Percentiles rank a stretch among this genome's conserved stretches.
Conservation (phyloP, 345 rosid genomes). For the Tarenaya hassleriana region DNA sequence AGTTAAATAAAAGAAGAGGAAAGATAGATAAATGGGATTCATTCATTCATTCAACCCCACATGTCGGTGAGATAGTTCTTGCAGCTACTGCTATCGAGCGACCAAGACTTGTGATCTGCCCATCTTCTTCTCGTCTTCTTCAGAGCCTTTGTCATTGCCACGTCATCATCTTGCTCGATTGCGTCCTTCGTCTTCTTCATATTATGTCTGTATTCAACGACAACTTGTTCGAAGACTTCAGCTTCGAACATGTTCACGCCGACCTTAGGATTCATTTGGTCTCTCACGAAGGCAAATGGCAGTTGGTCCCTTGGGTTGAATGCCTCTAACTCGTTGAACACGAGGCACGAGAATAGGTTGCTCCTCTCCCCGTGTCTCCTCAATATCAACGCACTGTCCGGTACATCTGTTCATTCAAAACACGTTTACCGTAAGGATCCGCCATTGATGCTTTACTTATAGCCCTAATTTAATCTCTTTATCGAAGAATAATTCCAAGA, state of each 20-base stretch:
- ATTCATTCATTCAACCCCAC: conserved; percentile 54
- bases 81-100: conserved; percentile 43
- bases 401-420: too few species aligned
- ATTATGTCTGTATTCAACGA: conserved; percentile 47
- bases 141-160: too few species aligned
- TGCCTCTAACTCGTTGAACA: conserved; percentile 60
- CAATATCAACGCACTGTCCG: conserved; percentile 52
- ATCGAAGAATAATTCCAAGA: background rate
- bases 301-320: conserved; percentile 62
- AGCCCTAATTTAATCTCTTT: too few species aligned
- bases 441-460: background rate
- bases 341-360: conserved; percentile 56
- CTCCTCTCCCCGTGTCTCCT: conserved; percentile 42
- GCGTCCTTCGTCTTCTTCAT: conserved; percentile 18
- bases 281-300: conserved; percentile 53
- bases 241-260: conserved; percentile 53
- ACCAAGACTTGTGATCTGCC: conserved; percentile 25
- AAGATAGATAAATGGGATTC: conserved; percentile 19
- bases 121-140: conserved; percentile 12
- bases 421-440: too few species aligned
- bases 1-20: background rate
- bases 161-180: too few species aligned
- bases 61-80: conserved; percentile 44
- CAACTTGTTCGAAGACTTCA: conserved; percentile 54
- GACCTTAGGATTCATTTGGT: conserved; percentile 37